Percentiles rank a stretch among this genome's conserved stretches.
phyloP scores from a whole-genome alignment of 768 basidiomycete species.

The Hygrocybe coccinea region DNA sequence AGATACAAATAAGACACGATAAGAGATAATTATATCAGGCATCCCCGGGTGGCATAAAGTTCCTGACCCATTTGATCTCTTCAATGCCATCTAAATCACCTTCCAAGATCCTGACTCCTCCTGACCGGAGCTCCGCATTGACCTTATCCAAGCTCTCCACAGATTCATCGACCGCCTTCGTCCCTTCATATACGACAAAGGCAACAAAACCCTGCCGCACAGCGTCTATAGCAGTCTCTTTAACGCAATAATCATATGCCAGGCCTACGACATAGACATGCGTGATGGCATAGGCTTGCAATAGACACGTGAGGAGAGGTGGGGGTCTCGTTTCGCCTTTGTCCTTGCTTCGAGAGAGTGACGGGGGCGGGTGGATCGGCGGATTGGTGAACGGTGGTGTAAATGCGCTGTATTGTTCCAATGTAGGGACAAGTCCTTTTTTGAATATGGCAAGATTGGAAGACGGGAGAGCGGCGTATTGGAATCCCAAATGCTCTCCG shows the following conservation, averaged over 20 bases:
- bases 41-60: neutral
- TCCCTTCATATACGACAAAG: conserved; percentile 20
- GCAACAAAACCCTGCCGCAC: conserved; percentile 34
- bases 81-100: conserved; percentile 1
- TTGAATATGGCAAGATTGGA: conserved; percentile 13
- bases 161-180: conserved; percentile 21
- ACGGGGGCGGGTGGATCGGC: conserved; percentile 13
- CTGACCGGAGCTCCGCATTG: neutral
- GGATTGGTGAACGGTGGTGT: conserved; percentile 38
- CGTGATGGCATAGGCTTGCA: conserved; percentile 28
- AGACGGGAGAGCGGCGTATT: neutral
- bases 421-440: conserved; percentile 46
- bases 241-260: conserved; percentile 67
- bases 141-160: neutral
- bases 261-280: conserved; percentile 54
- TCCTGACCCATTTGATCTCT: neutral
- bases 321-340: neutral
- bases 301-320: neutral
- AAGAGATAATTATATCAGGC: too few relatives aligned
- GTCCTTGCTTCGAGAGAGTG: conserved; percentile 22
- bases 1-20: too few relatives aligned
- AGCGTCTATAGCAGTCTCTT: conserved; percentile 42
- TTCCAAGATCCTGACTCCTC: conserved; percentile 1
- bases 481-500: neutral
- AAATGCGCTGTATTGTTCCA: conserved; percentile 70